Evolutionary conservation across 345 rosid genomes (phyloP), one percentile per base, ranked within the genome.

Genomic region (Bretschneidera sinensis): DNA sequence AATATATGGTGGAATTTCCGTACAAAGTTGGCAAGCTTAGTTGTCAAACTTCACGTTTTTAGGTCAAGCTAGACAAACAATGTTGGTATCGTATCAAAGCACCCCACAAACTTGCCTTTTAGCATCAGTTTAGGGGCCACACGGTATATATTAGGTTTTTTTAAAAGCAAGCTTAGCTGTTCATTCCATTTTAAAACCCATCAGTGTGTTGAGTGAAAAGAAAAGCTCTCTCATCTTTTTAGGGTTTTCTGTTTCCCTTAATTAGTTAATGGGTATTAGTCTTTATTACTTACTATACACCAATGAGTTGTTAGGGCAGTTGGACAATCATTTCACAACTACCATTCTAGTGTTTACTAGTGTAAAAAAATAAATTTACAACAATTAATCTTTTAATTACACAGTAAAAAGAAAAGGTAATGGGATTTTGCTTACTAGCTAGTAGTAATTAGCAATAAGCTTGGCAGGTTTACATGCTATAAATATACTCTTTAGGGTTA

Each of bases 401-500:
- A 15, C 14, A 23, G 28, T 22, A 24, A 60, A 10, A 28, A 51
- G 18, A 28, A 21, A 52, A 19, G 24, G 20, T 20, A 48, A 18
- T 25, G 48, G 17, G 57, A n/a, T 55, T 68, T 47, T 21, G 54
- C 19, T 35, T 22, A 35, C 19, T 24, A 15, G 17, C 39, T 22
- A 35, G 31, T 4, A 54, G 34, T 18, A 14, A 35, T 24, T 16
- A 67, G 47, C 9, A 61, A n/a, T 25, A 48, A 24, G 35, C n/a
- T n/a, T n/a, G n/a, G 14, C 21, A 66, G 22, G 62, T 33, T 55
- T 58, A 51, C 66, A 50, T 21, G 59, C 68, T 81, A 76, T 81
- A 78, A 76, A 70, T 81, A 71, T 34, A 54, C 49, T 19, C 60
- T 17, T 66, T 79, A 82, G 86, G 86, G 83, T 82, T 82, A 79